Evolutionary conservation across 2,329 filamentous ascomycete species (phyloP), one percentile per base, ranked within the genome.

Genomic region (Thelonectria blattea): DNA sequence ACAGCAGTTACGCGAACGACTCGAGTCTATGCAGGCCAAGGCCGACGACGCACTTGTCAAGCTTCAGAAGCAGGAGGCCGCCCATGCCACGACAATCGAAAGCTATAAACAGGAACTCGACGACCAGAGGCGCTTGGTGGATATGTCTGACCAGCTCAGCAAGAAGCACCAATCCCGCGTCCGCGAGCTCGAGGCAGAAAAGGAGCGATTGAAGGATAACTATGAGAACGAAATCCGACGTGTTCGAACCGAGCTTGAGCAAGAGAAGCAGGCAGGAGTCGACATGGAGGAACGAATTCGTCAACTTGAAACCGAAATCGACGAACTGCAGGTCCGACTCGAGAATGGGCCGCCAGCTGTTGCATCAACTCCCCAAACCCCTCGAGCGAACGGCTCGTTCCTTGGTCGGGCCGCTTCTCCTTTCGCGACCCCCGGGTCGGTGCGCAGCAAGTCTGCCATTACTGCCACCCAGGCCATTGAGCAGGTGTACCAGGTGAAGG

Each of bases 41-140:
- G 89, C 91, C 1, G 93, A 98, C 61, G 92, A 97, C 60, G 88
- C 90, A 6, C 85, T 97, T 46, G 81, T 85, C 45, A 92, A 89
- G 71, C 87, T 97, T 30, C 92, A 97, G 71, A 89, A 93, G 73
- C 84, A 97, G 34, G 90, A 95, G 71, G 93, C 96, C 72, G 86
- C 91, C 18, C 90, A 91, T 24, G 89, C 91, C 2, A 87, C 91
- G 55, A 88, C 88, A n/a, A 89, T 96, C 62, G 91, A 97, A 73
- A 89, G 90, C 62, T 96, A 95, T 81, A 88, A 90, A 68, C 88
- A 93, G 57, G 93, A 98, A 73, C 82, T 97, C 8, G 92, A 96
- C 65, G 90, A 90, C 63, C 88, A 91, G 24, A 88, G 87, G 60
- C 87, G 95, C 46, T 83, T 99, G 18, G 91, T 93, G 2, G 90